Base-by-base conservation (phyloP, 441 rosid genomes). In the Eutrema salsugineum region DNA sequence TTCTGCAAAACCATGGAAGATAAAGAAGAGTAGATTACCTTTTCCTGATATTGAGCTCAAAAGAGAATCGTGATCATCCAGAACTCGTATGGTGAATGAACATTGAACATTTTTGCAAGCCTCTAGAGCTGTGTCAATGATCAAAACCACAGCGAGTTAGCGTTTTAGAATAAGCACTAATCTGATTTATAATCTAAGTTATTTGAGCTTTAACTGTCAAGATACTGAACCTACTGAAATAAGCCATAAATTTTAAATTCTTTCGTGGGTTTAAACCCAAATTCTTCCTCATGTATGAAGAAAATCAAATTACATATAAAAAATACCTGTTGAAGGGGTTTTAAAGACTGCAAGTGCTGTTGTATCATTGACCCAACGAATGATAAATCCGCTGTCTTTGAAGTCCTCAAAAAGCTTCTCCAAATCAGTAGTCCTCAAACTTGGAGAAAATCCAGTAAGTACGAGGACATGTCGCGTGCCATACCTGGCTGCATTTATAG, bases 331-430 rank as follows among this genome's bases (percentile, higher is more conserved):
- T 48, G 91, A 79, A 17, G 97, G 96, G 58, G 89, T 79, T 77
- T 71, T 82, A 76, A 94, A 94, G 51, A 94, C 99, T 53, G 97
- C 97, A 79, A 91, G 91, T 10, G 99, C 97, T n/a, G 81, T 70
- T 66, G 97, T 94, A 72, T 94, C 97, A 82, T 84, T 87, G 66
- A 91, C 90, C 97, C 99, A 94, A 72, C 91, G 94, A 81, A 91
- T 87, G 70, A 79, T 81, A 74, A 91, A 70, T 68, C 86, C 90
- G 38, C 50, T 77, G 55, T 80, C 91, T 71, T 64, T 85, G 38
- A 84, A 90, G 73, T 83, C 89, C 59, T 74, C 83, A 57, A 89
- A 82, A 62, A 88, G 81, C 78, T 80, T 92, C 81, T 94, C 99
- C 56, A 94, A 86, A 63, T 92, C 96, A 27, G 72, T 84, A 19